A percentile compares a stretch with the other conserved stretches of the same genome.
Conservation (phyloP, 257 asterid species). For the Parsonsia alboflavescens region DNA sequence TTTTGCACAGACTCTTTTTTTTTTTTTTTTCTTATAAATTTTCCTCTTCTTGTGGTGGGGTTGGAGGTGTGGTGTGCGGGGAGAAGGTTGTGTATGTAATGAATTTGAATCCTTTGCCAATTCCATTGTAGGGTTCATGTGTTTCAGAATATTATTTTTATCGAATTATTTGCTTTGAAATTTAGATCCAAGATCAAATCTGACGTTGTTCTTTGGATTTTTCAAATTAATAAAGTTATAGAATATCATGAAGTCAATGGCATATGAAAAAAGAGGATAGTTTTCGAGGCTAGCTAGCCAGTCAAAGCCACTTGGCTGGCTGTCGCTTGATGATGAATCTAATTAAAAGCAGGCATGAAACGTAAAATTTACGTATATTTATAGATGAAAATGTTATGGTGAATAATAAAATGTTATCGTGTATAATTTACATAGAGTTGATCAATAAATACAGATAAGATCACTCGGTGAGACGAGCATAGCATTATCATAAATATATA, state of each 20-base stretch:
- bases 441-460: no score
- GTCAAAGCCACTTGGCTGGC: slow-evolving; percentile 2
- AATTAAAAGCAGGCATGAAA: not conserved
- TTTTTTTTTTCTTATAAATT: no score
- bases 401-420: no score
- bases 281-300: not conserved
- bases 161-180: not conserved
- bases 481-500: no score
- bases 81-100: not conserved
- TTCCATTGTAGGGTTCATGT: not conserved
- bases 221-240: not conserved
- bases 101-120: not conserved
- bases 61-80: not conserved
- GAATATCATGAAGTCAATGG: not conserved
- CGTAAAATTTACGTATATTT: no score
- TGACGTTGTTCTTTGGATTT: not conserved
- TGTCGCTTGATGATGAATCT: not conserved
- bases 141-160: not conserved
- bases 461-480: no score
- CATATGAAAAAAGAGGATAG: not conserved
- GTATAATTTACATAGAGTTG: no score
- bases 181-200: slow-evolving; percentile 5
- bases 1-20: not conserved
- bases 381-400: no score
- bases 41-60: not conserved